Base-by-base conservation (phyloP, 2,329 filamentous ascomycete species). In the Microcyclosporella mali region DNA sequence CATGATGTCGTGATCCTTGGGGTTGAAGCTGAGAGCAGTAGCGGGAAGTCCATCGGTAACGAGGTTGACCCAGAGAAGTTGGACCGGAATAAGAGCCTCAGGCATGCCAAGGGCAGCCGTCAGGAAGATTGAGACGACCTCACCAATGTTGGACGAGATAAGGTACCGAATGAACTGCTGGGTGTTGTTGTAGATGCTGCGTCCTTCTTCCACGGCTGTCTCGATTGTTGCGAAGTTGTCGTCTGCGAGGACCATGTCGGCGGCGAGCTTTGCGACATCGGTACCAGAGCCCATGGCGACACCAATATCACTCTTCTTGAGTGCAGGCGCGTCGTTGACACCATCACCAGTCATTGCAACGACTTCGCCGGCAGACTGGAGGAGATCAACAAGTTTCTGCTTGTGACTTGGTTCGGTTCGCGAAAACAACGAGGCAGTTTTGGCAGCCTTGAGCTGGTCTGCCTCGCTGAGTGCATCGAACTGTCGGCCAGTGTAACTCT, bases 221-320 rank as follows among this genome's bases (percentile, higher is more conserved):
- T 95, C 87, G 56, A 98, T 98, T 3, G 92, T 98, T 49, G 92
- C 92, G 66, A 98, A 98, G 74, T 98, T 98, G 70, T 95, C 88
- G 69, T 98, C 94, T 18, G 89, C 87, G 39, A 98, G 82, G 39
- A 98, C 90, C 92, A 98, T 98, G 65, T 98, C 92, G 45, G 94
- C 88, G 21, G 92, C 92, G 53, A 98, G 74, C 71, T 94, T 95
- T 46, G 92, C 87, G 21, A 98, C 92, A 64, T 98, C 92, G 18
- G 92, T 98, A 62, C 92, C 92, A 43, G 88, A 92, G 39, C 92
- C 94, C 92, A 98, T 98, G 45, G 92, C 94, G 49, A 98, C 88
- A 70, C 92, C 92, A 69, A 98, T 98, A 63, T 98, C 92, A 29
- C 92, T 87, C 73, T 95, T 97, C 78, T 98, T 98, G 60, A 98